These are phyloP conservation scores for Mycena amicta DNA, from an alignment of 768 basidiomycete species.

Conservation along the genomic window DNA sequence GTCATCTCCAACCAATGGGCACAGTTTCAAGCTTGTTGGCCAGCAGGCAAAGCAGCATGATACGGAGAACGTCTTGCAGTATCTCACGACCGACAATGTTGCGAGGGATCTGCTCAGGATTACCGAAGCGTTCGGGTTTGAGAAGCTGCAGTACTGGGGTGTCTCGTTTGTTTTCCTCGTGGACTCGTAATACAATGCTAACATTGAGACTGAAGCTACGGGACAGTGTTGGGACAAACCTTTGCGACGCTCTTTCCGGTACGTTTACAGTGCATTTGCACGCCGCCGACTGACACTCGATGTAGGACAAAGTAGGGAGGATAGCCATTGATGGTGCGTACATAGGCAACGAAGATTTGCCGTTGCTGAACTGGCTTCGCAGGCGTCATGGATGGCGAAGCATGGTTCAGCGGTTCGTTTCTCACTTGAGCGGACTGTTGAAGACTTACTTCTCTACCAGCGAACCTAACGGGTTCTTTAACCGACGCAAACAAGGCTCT, in stretches of 20 bases:
- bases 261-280: neutral
- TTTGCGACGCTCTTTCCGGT: neutral
- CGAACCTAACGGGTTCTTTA: conserved; percentile 1
- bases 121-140: conserved; percentile 23
- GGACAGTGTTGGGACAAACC: neutral
- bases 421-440: neutral
- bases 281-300: neutral
- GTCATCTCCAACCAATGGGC: neutral
- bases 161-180: conserved; percentile 2
- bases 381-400: conserved; percentile 6
- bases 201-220: neutral
- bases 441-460: neutral
- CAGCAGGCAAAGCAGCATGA: neutral
- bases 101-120: conserved; percentile 1
- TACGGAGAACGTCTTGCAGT: neutral
- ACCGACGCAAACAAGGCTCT: conserved; percentile 39
- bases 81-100: neutral
- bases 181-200: neutral
- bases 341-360: no score
- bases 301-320: neutral
- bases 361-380: neutral
- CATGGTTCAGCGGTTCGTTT: conserved; percentile 3
- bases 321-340: neutral
- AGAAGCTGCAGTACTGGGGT: conserved; percentile 10
- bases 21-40: neutral